phyloP scores from a whole-genome alignment of 2,329 filamentous ascomycete genomes.

The Akanthomyces lecanii region DNA sequence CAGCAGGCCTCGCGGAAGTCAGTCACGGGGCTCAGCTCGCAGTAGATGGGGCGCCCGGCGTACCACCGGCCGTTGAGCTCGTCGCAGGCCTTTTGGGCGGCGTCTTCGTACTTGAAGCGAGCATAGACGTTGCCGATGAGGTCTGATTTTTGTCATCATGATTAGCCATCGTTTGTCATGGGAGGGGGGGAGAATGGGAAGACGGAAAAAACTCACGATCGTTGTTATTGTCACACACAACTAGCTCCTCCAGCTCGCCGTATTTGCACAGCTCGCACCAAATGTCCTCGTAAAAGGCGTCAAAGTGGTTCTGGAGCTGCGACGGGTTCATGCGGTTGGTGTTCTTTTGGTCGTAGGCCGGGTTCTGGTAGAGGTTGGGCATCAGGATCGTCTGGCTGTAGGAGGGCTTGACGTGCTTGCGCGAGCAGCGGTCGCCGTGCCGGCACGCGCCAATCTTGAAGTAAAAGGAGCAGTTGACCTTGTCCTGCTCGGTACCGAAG shows the following conservation, averaged over 20 bases:
- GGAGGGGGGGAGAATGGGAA: too few species aligned
- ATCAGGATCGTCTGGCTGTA: constrained; percentile 98
- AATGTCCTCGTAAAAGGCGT: constrained; percentile 99
- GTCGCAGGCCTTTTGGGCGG: constrained; percentile 89
- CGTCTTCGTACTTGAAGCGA: constrained; percentile 99
- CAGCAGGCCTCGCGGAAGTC: constrained; percentile 98
- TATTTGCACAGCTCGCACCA: constrained; percentile 99
- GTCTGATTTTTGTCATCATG: constrained; percentile 45
- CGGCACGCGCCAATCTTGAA: constrained; percentile 95
- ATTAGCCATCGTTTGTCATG: too few species aligned
- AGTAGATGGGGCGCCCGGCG: constrained; percentile 94
- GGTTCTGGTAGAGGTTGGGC: constrained; percentile 98
- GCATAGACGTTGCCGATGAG: constrained; percentile 99
- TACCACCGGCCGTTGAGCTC: constrained; percentile 95
- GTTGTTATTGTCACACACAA: constrained; percentile 99
- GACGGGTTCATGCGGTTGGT: constrained; percentile 86
- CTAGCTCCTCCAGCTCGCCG: constrained; percentile 93
- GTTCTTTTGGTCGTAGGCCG: constrained; percentile 83
- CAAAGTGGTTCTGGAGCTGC: constrained; percentile 98
- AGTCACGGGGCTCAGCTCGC: constrained; percentile 92
- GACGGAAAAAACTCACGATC: constrained; percentile 60
- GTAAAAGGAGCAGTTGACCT: constrained; percentile 99
- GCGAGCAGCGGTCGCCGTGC: constrained; percentile 95
- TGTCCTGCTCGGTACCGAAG: constrained; percentile 99
- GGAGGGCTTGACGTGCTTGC: constrained; percentile 98